Percentiles rank a stretch among this genome's conserved stretches.
phyloP scores from a whole-genome alignment of 2,329 filamentous ascomycete species.

The Fusarium abutilonis region DNA sequence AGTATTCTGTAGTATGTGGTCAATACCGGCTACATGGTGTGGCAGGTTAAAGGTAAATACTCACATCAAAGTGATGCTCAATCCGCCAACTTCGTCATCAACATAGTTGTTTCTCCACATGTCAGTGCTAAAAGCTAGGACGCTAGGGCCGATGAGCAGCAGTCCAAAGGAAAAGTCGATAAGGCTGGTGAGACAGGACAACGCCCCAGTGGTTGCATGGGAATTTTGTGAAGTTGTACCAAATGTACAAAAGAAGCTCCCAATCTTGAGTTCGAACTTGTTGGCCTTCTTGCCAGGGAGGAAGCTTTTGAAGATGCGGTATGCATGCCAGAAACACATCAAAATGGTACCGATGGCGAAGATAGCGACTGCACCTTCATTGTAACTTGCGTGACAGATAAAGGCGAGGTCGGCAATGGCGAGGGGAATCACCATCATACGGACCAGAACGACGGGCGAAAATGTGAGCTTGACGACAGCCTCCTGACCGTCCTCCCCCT shows the following conservation, averaged over 20 bases:
- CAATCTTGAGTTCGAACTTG: constrained; percentile 41
- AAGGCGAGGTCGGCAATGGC: constrained; percentile 29
- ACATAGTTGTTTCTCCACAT: constrained; percentile 1
- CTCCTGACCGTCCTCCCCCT: constrained; percentile 18
- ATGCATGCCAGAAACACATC: constrained; percentile 24
- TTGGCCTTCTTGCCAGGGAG: constrained; percentile 16
- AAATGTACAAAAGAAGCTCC: constrained; percentile 34
- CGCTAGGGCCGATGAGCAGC: constrained; percentile 33
- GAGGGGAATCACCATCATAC: constrained; percentile 24
- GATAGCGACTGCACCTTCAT: constrained; percentile 5
- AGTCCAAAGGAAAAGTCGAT: constrained; percentile 33
- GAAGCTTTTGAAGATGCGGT: constrained; percentile 15
- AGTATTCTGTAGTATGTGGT: constrained; percentile 18
- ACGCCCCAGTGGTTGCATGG: not conserved
- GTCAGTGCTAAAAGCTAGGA: constrained; percentile 14
- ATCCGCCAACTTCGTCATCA: constrained; percentile 6
- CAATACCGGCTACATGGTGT: not conserved
- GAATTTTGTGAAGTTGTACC: constrained; percentile 12
- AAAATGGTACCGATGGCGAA: constrained; percentile 29
- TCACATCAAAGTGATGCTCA: constrained; percentile 37
- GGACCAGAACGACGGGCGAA: constrained; percentile 30
- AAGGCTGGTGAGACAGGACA: constrained; percentile 25
- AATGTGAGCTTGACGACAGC: constrained; percentile 27
- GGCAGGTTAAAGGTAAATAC: not conserved
- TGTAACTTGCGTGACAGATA: constrained; percentile 2